Evolutionary conservation across 441 rosid species (phyloP).

Genomic region (Pelargonium australe): DNA sequence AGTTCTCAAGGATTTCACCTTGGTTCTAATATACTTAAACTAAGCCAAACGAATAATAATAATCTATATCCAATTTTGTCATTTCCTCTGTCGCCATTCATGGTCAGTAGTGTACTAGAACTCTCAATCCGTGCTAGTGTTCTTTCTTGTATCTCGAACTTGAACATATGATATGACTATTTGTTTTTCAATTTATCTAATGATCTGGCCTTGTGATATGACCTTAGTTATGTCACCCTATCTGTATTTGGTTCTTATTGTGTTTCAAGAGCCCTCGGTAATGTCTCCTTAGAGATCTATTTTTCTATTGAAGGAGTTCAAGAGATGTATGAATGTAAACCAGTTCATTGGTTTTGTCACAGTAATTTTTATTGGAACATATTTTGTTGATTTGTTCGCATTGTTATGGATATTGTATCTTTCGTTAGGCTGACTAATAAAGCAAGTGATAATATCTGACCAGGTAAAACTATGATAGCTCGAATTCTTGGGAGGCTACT

Average conservation of each 20-base stretch:
- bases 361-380: background rate
- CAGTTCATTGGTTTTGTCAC: background rate
- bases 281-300: background rate
- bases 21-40: too few relatives aligned
- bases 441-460: background rate
- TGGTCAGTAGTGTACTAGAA: too few relatives aligned
- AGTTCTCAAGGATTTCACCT: too few relatives aligned
- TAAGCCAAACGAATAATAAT: too few relatives aligned
- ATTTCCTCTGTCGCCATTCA: too few relatives aligned
- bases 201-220: too few relatives aligned
- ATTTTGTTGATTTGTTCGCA: background rate
- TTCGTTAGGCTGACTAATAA: background rate
- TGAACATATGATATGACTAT: too few relatives aligned
- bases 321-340: background rate
- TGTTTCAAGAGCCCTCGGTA: background rate
- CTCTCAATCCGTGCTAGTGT: too few relatives aligned
- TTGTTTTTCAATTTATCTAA: too few relatives aligned
- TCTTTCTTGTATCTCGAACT: background rate
- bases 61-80: too few relatives aligned
- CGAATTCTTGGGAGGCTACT: slow-evolving; percentile 87
- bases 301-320: background rate
- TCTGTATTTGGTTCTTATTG: background rate
- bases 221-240: too few relatives aligned
- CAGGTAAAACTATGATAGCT: slow-evolving; percentile 98
- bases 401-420: background rate